Conservation (phyloP, 2,329 filamentous ascomycete species). For the Exserohilum rostratum region DNA sequence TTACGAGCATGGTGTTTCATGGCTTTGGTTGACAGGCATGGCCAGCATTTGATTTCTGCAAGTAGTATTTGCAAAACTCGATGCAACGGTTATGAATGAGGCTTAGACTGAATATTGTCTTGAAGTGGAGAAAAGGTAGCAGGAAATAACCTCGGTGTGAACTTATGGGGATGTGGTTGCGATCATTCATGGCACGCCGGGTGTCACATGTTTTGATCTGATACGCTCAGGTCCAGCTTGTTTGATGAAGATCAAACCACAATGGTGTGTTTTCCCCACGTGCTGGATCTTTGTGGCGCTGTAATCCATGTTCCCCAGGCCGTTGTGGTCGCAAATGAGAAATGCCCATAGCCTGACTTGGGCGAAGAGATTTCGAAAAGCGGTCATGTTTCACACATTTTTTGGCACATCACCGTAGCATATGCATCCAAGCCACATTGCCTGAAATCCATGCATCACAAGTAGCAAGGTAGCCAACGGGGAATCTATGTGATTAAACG, state of each 20-base stretch:
- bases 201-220: no score
- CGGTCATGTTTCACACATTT: not conserved
- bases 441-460: not conserved
- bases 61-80: not conserved
- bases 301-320: no score
- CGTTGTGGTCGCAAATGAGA: no score
- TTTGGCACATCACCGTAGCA: not conserved
- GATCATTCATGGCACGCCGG: not conserved
- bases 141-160: no score
- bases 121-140: not conserved
- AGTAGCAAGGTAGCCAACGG: not conserved
- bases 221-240: no score
- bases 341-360: no score
- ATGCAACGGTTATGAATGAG: no score
- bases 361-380: no score
- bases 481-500: constrained; percentile 1
- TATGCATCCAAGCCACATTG: not conserved
- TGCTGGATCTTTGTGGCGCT: no score
- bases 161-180: no score
- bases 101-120: no score
- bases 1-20: not conserved
- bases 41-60: not conserved
- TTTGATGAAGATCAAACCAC: not conserved
- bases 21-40: not conserved
- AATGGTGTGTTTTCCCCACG: no score